Evolutionary conservation across 2,329 filamentous ascomycete species (phyloP).

Genomic region (Tetracladium maxilliforme): DNA sequence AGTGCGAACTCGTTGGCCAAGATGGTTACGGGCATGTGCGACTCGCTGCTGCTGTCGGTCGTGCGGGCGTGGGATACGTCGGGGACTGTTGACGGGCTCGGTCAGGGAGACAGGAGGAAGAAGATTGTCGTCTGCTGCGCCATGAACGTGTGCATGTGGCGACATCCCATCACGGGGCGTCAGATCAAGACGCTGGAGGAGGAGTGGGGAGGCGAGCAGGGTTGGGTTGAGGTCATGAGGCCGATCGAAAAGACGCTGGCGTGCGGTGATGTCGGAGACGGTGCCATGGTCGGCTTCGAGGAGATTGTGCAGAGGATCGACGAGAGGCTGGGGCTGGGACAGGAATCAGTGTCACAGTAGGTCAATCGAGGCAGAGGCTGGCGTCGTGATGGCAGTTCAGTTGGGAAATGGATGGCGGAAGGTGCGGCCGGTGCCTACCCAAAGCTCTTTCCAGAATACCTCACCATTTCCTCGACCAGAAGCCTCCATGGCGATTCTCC

Average conservation of each 20-base stretch:
- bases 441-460: too few species aligned
- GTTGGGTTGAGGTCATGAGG: constrained; percentile 56
- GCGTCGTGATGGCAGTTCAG: too few species aligned
- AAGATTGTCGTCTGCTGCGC: constrained; percentile 63
- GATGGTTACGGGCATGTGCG: constrained; percentile 61
- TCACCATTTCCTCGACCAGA: too few species aligned
- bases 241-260: constrained; percentile 68
- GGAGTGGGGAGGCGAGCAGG: constrained; percentile 49
- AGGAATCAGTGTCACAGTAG: too few species aligned
- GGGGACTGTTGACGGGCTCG: constrained; percentile 26
- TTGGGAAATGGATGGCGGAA: too few species aligned
- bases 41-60: constrained; percentile 60
- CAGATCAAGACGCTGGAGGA: constrained; percentile 57
- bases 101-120: constrained; percentile 27
- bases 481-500: too few species aligned
- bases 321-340: constrained; percentile 25
- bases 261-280: constrained; percentile 70
- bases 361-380: too few species aligned
- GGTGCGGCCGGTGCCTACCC: too few species aligned
- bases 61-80: constrained; percentile 78
- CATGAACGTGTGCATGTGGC: constrained; percentile 90
- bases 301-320: constrained; percentile 57
- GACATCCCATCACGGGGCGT: constrained; percentile 63
- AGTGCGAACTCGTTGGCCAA: constrained; percentile 81
- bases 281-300: constrained; percentile 72